phyloP scores from a whole-genome alignment of 176 grass and related monocot genomes.

The Ensete glaucum region DNA sequence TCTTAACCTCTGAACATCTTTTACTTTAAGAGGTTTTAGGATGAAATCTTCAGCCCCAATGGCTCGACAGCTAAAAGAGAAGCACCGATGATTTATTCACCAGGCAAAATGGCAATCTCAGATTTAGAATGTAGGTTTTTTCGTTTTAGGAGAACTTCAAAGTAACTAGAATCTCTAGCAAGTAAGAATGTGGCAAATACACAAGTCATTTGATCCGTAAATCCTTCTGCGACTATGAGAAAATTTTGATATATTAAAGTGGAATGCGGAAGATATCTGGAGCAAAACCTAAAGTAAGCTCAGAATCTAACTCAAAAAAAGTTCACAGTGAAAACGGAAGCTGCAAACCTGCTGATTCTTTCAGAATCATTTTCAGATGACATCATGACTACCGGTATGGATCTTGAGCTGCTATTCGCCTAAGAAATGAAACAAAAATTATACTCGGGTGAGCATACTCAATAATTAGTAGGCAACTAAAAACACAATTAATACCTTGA shows the following conservation, averaged over 20 bases:
- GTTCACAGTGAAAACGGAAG: too few relatives aligned
- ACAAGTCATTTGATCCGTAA: too few relatives aligned
- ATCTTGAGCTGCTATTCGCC: constrained; percentile 54
- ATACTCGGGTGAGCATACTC: neutral
- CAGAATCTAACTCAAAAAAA: too few relatives aligned
- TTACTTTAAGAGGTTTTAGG: constrained; percentile 66
- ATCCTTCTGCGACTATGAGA: neutral
- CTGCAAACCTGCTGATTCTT: constrained; percentile 69
- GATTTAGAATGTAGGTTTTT: neutral
- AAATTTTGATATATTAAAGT: too few relatives aligned
- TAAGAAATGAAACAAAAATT: constrained; percentile 13
- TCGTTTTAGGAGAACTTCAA: too few relatives aligned
- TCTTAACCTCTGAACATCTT: constrained; percentile 58
- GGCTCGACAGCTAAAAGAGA: constrained; percentile 23
- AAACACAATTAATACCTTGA: constrained; percentile 49
- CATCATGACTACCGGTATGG: constrained; percentile 88
- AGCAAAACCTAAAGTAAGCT: too few relatives aligned
- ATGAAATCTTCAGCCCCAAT: constrained; percentile 78
- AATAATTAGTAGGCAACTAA: neutral
- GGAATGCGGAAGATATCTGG: too few relatives aligned
- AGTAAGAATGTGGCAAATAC: too few relatives aligned
- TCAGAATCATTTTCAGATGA: constrained; percentile 88
- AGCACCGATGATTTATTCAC: too few relatives aligned
- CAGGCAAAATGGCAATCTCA: too few relatives aligned
- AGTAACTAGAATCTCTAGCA: too few relatives aligned